Conservation (phyloP, 768 basidiomycete genomes). For the Leucogyrophana mollusca region DNA sequence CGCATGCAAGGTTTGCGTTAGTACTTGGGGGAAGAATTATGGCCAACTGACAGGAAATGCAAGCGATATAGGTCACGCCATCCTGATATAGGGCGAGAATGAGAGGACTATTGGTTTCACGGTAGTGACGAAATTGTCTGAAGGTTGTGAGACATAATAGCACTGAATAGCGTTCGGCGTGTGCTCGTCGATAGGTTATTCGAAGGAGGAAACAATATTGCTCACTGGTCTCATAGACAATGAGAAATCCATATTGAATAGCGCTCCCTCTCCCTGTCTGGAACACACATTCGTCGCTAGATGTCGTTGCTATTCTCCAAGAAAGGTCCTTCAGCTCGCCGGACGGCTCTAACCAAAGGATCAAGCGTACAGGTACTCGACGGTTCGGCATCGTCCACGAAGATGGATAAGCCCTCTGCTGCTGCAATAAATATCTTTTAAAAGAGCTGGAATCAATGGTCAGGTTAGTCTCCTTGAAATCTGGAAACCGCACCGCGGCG, state of each 20-base stretch:
- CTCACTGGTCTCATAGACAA: not conserved
- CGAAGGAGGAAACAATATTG: not conserved
- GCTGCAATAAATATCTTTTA: not conserved
- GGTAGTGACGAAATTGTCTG: constrained; percentile 22
- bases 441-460: not conserved
- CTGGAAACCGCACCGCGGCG: not conserved
- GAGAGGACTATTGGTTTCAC: constrained; percentile 11
- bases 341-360: not conserved
- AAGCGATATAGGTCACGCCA: constrained; percentile 24
- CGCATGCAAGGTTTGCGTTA: too few species aligned
- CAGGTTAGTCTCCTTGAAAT: not conserved
- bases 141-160: constrained; percentile 17
- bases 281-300: not conserved
- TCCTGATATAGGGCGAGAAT: constrained; percentile 25
- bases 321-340: not conserved
- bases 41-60: constrained; percentile 15
- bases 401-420: not conserved
- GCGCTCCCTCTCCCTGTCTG: not conserved
- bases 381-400: not conserved
- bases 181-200: not conserved
- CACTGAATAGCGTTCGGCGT: not conserved
- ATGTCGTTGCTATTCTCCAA: not conserved
- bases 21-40: too few species aligned
- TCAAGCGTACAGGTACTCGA: not conserved
- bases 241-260: not conserved